A percentile compares a stretch with the other conserved stretches of the same genome.
Evolutionary conservation across 2,329 filamentous ascomycete species (phyloP).

Genomic region (Gyromitra esculenta): DNA sequence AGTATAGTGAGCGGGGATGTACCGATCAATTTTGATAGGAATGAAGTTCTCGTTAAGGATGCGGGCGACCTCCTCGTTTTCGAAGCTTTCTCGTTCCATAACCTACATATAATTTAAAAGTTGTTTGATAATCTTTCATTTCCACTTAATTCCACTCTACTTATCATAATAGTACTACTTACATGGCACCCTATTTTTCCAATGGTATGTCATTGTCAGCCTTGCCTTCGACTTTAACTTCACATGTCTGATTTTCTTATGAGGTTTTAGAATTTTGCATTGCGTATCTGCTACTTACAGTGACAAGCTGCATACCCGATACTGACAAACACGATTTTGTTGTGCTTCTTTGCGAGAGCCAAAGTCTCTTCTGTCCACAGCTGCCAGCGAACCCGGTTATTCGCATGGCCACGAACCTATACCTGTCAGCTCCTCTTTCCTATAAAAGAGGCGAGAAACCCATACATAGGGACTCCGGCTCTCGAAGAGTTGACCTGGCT

Average conservation of each 20-base stretch:
- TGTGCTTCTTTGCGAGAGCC: conserved; percentile 78
- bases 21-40: conserved; percentile 86
- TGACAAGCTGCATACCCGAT: conserved; percentile 96
- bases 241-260: neutral
- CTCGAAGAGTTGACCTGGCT: conserved; percentile 52
- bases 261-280: conserved; percentile 5
- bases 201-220: conserved; percentile 29
- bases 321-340: conserved; percentile 90
- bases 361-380: conserved; percentile 81
- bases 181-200: conserved; percentile 61
- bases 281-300: conserved; percentile 69
- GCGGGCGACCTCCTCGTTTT: conserved; percentile 79
- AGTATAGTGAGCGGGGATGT: conserved; percentile 6
- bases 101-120: conserved; percentile 76
- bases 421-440: conserved; percentile 27
- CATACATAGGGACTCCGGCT: conserved; percentile 58
- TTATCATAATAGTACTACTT: conserved; percentile 47
- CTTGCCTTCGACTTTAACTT: conserved; percentile 1
- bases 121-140: neutral
- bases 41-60: conserved; percentile 89
- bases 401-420: conserved; percentile 75
- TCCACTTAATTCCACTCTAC: neutral
- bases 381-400: conserved; percentile 92
- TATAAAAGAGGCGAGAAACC: conserved; percentile 26
- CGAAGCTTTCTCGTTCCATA: conserved; percentile 92